A percentile compares a stretch with the other conserved stretches of the same genome.
phyloP scores from a whole-genome alignment of 164 flowering plant species.

The Echeveria elegans region DNA sequence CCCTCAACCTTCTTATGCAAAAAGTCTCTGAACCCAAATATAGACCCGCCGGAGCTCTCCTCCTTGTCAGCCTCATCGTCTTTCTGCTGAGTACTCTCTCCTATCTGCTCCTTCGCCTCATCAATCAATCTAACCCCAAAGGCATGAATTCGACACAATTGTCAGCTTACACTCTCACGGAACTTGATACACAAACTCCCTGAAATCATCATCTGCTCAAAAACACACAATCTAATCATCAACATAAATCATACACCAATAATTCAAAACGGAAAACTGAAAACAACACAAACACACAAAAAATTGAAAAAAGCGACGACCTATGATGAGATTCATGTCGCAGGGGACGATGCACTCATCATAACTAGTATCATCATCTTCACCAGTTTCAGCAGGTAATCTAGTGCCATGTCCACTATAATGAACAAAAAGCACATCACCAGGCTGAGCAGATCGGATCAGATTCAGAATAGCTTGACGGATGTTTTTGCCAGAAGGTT shows the following conservation, averaged over 20 bases:
- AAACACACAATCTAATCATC: not conserved
- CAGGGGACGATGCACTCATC: conserved; percentile 95
- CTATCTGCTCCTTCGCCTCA: not conserved
- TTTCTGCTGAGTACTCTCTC: not conserved
- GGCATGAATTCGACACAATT: not conserved
- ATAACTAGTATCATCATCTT: conserved; percentile 83
- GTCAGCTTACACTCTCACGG: not conserved
- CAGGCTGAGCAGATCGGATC: conserved; percentile 44
- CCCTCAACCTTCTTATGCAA: not conserved
- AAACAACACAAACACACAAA: too few relatives aligned
- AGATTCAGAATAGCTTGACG: conserved; percentile 45
- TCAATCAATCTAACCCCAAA: not conserved
- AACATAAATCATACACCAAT: not conserved
- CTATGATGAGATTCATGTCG: conserved; percentile 81
- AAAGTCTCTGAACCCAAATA: not conserved
- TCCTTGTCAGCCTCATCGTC: not conserved
- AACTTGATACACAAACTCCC: not conserved
- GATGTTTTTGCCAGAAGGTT: not conserved
- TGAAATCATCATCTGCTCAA: not conserved
- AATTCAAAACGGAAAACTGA: not conserved
- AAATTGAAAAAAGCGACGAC: too few relatives aligned
- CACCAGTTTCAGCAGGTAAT: conserved; percentile 23
- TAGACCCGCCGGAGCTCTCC: not conserved
- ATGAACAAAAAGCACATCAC: conserved; percentile 76
- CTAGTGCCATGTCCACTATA: conserved; percentile 98